Conservation (phyloP, 768 basidiomycete genomes). For the Boletus subcaerulescens region DNA sequence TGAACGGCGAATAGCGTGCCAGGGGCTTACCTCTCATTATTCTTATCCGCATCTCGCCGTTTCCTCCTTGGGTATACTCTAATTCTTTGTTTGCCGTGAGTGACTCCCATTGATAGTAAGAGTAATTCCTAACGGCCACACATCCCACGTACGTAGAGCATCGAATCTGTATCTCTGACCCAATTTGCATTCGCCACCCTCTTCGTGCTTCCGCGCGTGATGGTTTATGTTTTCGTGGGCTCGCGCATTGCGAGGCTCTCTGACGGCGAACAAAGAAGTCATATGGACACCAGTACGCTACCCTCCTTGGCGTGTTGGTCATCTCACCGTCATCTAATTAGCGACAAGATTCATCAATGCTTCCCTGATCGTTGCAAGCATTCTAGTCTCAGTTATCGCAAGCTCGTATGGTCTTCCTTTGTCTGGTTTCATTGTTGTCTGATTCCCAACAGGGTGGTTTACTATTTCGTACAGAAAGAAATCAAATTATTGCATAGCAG, state of each 20-base stretch:
- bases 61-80: slow-evolving; percentile 88
- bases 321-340: slow-evolving; percentile 26
- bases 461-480: slow-evolving; percentile 59
- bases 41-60: slow-evolving; percentile 75
- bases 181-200: slow-evolving; percentile 77
- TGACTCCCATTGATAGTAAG: slow-evolving; percentile 9
- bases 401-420: slow-evolving; percentile 54
- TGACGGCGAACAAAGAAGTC: slow-evolving; percentile 67
- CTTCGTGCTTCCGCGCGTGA: slow-evolving; percentile 66
- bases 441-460: slow-evolving; percentile 53
- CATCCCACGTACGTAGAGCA: slow-evolving; percentile 47
- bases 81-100: slow-evolving; percentile 76
- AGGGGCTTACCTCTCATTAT: slow-evolving; percentile 82
- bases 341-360: slow-evolving; percentile 67
- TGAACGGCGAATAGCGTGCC: slow-evolving; percentile 43
- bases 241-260: slow-evolving; percentile 70
- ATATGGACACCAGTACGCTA: slow-evolving; percentile 71
- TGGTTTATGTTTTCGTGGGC: slow-evolving; percentile 76
- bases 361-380: slow-evolving; percentile 55
- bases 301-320: background rate
- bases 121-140: slow-evolving; percentile 2
- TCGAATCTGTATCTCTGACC: slow-evolving; percentile 67
- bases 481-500: slow-evolving; percentile 52
- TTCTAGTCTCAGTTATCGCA: slow-evolving; percentile 54
- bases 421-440: slow-evolving; percentile 11